These are phyloP conservation scores for Penicillium angulare DNA, from an alignment of 495 filamentous ascomycete species.

Conservation along the genomic window DNA sequence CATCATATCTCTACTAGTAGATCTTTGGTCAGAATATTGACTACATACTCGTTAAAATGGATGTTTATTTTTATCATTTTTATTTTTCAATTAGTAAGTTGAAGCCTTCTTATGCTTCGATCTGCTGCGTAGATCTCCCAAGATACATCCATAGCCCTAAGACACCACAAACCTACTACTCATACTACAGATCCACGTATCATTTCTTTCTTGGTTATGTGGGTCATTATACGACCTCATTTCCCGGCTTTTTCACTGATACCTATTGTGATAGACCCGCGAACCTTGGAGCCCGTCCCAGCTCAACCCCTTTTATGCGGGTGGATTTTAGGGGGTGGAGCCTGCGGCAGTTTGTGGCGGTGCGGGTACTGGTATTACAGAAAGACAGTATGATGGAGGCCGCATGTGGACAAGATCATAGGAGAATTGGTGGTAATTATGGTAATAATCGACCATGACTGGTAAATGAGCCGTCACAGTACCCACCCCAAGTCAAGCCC, in stretches of 20 bases:
- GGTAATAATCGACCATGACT: constrained; percentile 3
- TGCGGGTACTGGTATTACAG: constrained; percentile 23
- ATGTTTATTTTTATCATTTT: too few relatives aligned
- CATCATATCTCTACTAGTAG: too few relatives aligned
- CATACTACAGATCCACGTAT: too few relatives aligned
- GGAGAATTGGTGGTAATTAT: neutral
- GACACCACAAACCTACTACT: too few relatives aligned
- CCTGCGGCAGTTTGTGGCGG: constrained; percentile 19
- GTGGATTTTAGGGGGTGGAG: constrained; percentile 16
- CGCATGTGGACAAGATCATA: neutral
- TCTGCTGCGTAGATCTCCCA: too few relatives aligned
- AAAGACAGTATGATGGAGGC: neutral
- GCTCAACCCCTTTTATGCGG: constrained; percentile 22
- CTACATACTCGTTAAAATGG: too few relatives aligned
- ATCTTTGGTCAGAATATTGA: too few relatives aligned
- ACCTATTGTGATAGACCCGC: neutral
- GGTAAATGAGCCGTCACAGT: constrained; percentile 20
- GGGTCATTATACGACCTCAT: constrained; percentile 4
- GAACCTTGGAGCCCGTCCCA: neutral
- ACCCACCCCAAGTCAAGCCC: constrained; percentile 8
- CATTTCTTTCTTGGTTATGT: constrained; percentile 5
- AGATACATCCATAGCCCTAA: too few relatives aligned
- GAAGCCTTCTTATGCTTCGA: too few relatives aligned
- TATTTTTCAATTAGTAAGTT: too few relatives aligned
- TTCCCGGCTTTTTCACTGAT: constrained; percentile 1